These are phyloP conservation scores for Neofusicoccum sp. DNA, from an alignment of 2,329 filamentous ascomycete species.

Conservation along the genomic window DNA sequence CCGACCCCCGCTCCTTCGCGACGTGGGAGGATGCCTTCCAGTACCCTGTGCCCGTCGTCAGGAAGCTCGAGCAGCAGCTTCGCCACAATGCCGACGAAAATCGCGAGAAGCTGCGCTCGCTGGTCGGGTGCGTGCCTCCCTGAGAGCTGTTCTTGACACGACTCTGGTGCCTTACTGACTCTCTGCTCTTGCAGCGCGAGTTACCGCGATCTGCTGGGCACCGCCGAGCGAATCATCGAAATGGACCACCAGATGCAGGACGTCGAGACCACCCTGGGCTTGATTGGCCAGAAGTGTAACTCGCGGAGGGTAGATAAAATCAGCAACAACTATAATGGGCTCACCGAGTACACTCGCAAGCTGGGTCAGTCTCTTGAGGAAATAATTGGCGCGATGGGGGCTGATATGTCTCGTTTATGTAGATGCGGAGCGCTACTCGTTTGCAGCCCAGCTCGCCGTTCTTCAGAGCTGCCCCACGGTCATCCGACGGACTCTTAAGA, in stretches of 20 bases:
- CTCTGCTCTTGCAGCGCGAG: slow-evolving; percentile 48
- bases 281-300: slow-evolving; percentile 76
- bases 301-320: slow-evolving; percentile 67
- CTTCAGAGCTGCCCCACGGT: slow-evolving; percentile 56
- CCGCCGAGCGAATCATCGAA: slow-evolving; percentile 87
- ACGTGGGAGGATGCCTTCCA: slow-evolving; percentile 69
- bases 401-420: slow-evolving; percentile 7
- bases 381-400: neutral
- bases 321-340: slow-evolving; percentile 54
- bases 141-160: neutral
- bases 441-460: slow-evolving; percentile 57
- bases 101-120: slow-evolving; percentile 63
- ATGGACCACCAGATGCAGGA: slow-evolving; percentile 78
- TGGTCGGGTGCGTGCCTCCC: slow-evolving; percentile 57
- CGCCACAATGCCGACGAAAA: slow-evolving; percentile 62
- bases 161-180: neutral
- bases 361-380: slow-evolving; percentile 34
- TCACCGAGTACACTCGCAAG: slow-evolving; percentile 43
- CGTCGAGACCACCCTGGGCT: slow-evolving; percentile 68
- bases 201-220: slow-evolving; percentile 87
- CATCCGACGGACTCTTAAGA: slow-evolving; percentile 54
- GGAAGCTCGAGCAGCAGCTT: slow-evolving; percentile 63
- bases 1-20: slow-evolving; percentile 56
- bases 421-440: slow-evolving; percentile 46
- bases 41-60: slow-evolving; percentile 61